Evolutionary conservation across 352 stramenopile species (phyloP).

Genomic region (Saprolegnia parasitica): DNA sequence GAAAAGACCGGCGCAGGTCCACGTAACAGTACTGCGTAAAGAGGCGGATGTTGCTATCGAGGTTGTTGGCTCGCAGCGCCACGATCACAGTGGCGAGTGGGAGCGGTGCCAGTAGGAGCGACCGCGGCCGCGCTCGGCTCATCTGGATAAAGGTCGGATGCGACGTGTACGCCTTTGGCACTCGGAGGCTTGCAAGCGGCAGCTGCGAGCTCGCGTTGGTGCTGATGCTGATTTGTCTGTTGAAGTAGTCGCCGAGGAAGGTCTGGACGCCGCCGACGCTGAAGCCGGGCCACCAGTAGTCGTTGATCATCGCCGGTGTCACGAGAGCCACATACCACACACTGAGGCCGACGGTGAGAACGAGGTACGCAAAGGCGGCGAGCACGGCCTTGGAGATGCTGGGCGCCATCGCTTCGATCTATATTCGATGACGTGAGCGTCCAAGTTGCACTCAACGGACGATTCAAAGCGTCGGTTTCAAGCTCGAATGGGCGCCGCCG

Average conservation of each 20-base stretch:
- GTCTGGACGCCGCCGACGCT: constrained; percentile 6
- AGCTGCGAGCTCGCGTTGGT: not conserved
- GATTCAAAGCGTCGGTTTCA: not conserved
- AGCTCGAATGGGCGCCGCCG: not conserved
- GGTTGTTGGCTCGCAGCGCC: not conserved
- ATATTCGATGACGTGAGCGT: no score
- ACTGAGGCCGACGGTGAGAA: not conserved
- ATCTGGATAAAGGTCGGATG: not conserved
- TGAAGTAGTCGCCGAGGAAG: constrained; percentile 20
- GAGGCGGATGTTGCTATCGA: constrained; percentile 7
- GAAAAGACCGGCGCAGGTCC: not conserved
- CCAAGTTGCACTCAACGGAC: no score
- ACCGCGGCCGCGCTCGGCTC: not conserved
- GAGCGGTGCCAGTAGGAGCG: not conserved
- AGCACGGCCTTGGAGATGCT: not conserved
- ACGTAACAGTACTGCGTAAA: constrained; percentile 1
- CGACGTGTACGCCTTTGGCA: constrained; percentile 13
- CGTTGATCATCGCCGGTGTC: constrained; percentile 8
- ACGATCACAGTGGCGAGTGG: not conserved
- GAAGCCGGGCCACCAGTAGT: constrained; percentile 22
- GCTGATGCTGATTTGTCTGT: not conserved
- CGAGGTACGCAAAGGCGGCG: not conserved
- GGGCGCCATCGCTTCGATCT: not conserved
- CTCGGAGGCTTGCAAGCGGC: not conserved
- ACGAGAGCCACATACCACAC: not conserved